Base-by-base conservation (phyloP, 345 rosid genomes). In the Eutrema yunnanense region DNA sequence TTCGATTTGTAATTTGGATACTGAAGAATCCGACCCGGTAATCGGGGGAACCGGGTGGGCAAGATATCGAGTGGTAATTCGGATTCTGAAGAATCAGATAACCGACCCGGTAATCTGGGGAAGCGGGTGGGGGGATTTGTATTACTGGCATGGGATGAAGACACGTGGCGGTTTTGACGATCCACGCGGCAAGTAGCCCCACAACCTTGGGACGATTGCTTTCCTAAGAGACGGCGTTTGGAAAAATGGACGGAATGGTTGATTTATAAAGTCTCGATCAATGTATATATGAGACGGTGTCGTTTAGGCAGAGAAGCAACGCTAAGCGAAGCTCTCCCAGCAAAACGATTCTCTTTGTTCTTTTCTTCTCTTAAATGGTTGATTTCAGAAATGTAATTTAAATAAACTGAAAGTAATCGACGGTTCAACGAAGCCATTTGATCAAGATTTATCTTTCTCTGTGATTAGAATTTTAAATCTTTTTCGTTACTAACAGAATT, bases 81-180 rank as follows among this genome's bases (percentile, higher is more conserved):
- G 19, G 74, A 58, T 27, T 57, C 48, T 50, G 5, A n/a, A 65
- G 26, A 14, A 33, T 46, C 33, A 26, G 16, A 36, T 6, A 29
- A 38, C 57, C 64, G 55, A 50, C 41, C 73, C 56, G 78, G 51
- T 32, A 43, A 66, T 42, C 9, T n/a, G 19, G 22, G 55, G 37
- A 32, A 40, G 61, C 33, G 63, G 34, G 43, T 33, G 63, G 34
- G 43, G 33, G 29, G 56, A 16, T 29, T 41, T 54, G 44, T 48
- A 57, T 66, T 67, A 58, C 27, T 42, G 73, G 68, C 68, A 34
- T 32, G 30, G n/a, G 32, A 62, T 30, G 27, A 11, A 4, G 57
- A 75, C 79, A 75, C 79, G 74, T 75, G 69, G 62, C 16, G 13
- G 1, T 11, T 52, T 40, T 27, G 32, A 27, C 8, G 26, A 16